A percentile compares a stretch with the other conserved stretches of the same genome.
These are phyloP conservation scores for Dendryphion nanum DNA, from an alignment of 2,329 filamentous ascomycete species.

Conservation along the genomic window DNA sequence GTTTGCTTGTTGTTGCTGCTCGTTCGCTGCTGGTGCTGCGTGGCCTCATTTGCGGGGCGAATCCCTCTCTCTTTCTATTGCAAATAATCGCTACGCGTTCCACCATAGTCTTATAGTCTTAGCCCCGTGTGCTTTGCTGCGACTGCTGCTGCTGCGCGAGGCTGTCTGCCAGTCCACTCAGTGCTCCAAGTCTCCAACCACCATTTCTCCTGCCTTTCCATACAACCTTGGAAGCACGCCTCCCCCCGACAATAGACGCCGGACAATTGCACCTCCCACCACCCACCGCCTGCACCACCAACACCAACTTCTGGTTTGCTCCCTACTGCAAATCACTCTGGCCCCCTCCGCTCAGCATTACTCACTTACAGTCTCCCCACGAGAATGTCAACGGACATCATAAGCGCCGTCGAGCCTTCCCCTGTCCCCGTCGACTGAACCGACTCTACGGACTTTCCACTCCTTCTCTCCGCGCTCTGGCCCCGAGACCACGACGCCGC, in stretches of 20 bases:
- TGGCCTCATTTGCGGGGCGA: neutral
- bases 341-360: no score
- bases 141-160: no score
- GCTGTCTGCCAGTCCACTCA: no score
- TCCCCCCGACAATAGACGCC: neutral
- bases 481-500: neutral
- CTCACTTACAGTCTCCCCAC: no score
- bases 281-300: no score
- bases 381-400: conserved; percentile 27
- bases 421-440: conserved; percentile 30
- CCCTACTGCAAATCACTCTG: no score
- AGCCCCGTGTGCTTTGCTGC: no score
- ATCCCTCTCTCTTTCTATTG: no score
- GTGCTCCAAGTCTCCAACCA: neutral
- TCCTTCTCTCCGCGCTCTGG: conserved; percentile 7
- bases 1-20: neutral
- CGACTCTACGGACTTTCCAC: neutral
- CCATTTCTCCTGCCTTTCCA: neutral
- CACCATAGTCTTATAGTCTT: no score
- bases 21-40: neutral
- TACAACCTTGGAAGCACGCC: no score
- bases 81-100: no score
- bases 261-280: neutral
- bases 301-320: no score
- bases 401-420: conserved; percentile 15